phyloP scores from a whole-genome alignment of 176 grass and related monocot genomes.

The Rhynchospora pubera region DNA sequence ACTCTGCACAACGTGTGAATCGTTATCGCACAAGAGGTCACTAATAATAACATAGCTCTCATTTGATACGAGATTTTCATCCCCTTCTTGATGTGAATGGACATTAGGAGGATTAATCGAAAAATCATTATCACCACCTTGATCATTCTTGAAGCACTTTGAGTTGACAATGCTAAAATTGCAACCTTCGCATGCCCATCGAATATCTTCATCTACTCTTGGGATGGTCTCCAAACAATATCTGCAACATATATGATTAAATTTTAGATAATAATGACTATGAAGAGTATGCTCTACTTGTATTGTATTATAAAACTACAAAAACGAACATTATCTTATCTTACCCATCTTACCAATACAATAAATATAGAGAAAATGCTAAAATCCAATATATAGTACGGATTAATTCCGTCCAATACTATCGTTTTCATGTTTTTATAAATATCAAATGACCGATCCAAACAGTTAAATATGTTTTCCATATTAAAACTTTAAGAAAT shows the following conservation, averaged over 20 bases:
- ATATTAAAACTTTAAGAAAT: no score
- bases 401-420: no score
- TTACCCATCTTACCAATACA: conserved; percentile 13
- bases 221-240: conserved; percentile 27
- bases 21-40: not conserved
- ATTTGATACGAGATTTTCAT: not conserved
- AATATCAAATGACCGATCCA: no score
- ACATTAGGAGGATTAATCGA: not conserved
- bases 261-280: not conserved
- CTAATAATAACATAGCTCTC: not conserved
- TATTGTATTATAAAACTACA: not conserved
- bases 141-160: not conserved
- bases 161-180: not conserved
- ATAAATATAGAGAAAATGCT: no score
- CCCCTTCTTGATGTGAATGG: not conserved
- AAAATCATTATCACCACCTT: not conserved
- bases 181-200: conserved; percentile 29
- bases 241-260: conserved; percentile 1
- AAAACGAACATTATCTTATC: conserved; percentile 1
- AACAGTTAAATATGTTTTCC: no score
- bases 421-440: no score
- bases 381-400: no score
- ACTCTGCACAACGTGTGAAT: not conserved
- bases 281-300: no score
- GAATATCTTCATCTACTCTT: not conserved